Evolutionary conservation across 768 basidiomycete species (phyloP), one percentile per base, ranked within the genome.

Genomic region (Suillus alpinus): DNA sequence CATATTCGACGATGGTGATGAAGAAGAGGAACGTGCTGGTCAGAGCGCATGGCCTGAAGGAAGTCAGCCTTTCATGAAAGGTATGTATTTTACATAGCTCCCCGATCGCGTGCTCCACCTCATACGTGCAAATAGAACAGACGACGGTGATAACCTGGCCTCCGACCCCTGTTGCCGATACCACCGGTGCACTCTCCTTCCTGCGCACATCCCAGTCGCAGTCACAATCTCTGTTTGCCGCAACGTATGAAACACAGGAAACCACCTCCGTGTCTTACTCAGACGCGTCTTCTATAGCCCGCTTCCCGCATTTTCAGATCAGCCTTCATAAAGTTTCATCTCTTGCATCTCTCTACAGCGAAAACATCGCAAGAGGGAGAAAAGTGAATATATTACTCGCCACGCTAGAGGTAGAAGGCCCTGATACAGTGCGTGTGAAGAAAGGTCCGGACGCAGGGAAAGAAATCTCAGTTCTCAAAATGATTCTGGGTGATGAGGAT

Each of bases 221-320:
- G 41, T 68, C 64, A 1, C 64, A 39, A 1, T 55, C 52, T 37
- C 36, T 37, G 52, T 23, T 26, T 12, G 40, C 18, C 16, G 70
- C 66, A 56, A 76, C 73, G 9, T 71, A 75, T 47, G 73, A 74
- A 46, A 81, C 80, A 2, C 81, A 84, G 66, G 80, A 79, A 43
- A 78, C 78, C 0, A 76, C 77, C 43, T 86, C 86, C 1, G 77
- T 78, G 64, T 73, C 80, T 62, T 84, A 84, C 68, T 89, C 88
- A 6, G 83, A 88, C 64, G 79, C 83, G 0, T 87, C 87, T 0
- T 91, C 90, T 18, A 88, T 93, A 63, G 84, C 80, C 9, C 81
- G 79, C 10, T 92, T 93, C 66, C 91, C 91, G 3, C 74, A 78
- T 8, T 93, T 91, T 67, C 85, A 88, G 62, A 91, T 94, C 73